Conservation (phyloP, 495 filamentous ascomycete species). For the Haplographium delicatum region DNA sequence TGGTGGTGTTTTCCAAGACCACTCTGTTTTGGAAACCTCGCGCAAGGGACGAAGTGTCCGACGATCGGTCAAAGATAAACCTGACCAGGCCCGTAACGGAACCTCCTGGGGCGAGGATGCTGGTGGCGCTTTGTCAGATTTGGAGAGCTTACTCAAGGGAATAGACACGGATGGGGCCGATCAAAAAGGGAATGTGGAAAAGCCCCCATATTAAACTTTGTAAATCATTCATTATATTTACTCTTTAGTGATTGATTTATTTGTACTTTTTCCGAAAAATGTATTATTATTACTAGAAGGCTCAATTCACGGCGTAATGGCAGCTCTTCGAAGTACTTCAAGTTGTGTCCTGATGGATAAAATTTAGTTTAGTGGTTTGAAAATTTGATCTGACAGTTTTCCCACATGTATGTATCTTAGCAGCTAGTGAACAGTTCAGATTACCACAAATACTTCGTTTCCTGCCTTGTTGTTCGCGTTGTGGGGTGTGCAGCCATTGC, state of each 20-base stretch:
- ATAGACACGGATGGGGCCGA: constrained; percentile 18
- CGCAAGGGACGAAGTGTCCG: constrained; percentile 17
- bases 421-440: too few species aligned
- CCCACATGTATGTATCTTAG: too few species aligned
- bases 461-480: too few species aligned
- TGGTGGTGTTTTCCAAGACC: constrained; percentile 27
- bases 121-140: constrained; percentile 6
- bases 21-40: constrained; percentile 15
- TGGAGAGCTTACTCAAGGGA: constrained; percentile 24
- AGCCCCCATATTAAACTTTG: constrained; percentile 23
- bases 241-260: neutral
- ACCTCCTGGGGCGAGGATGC: constrained; percentile 15
- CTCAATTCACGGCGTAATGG: too few species aligned
- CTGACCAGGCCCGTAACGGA: neutral
- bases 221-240: neutral
- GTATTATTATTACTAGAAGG: too few species aligned
- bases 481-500: too few species aligned
- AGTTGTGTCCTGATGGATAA: too few species aligned
- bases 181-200: constrained; percentile 20
- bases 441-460: too few species aligned
- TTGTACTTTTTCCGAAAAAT: neutral
- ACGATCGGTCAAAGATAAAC: constrained; percentile 6
- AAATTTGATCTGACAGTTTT: too few species aligned
- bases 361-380: too few species aligned
- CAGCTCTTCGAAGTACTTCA: neutral